phyloP scores from a whole-genome alignment of 1,139 yeast species.

The Yamadazyma diospyri region DNA sequence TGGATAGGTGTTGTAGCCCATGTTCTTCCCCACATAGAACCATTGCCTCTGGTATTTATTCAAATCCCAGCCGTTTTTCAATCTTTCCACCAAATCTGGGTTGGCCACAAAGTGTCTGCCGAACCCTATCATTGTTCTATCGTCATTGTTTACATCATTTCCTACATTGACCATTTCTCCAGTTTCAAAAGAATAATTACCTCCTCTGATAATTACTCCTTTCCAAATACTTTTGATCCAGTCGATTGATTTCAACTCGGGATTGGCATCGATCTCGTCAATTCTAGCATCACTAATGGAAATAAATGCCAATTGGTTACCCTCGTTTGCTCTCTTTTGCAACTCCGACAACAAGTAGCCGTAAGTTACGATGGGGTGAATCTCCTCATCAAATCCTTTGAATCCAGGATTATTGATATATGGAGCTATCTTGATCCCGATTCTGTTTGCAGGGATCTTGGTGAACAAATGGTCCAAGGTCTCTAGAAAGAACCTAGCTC shows the following conservation, averaged over 20 bases:
- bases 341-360: constrained; percentile 35
- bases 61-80: constrained; percentile 22
- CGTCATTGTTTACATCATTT: constrained; percentile 27
- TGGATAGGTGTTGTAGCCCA: constrained; percentile 19
- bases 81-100: constrained; percentile 49
- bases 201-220: constrained; percentile 47
- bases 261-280: constrained; percentile 18
- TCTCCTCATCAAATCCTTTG: constrained; percentile 33
- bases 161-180: constrained; percentile 16
- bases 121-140: constrained; percentile 41
- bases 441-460: constrained; percentile 47
- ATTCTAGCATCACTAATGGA: constrained; percentile 43
- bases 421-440: constrained; percentile 65
- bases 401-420: constrained; percentile 42
- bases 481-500: constrained; percentile 56
- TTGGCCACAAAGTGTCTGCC: constrained; percentile 50
- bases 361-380: constrained; percentile 28
- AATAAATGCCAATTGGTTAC: constrained; percentile 45
- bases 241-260: constrained; percentile 15
- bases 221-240: constrained; percentile 44
- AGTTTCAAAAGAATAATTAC: constrained; percentile 27
- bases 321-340: constrained; percentile 37
- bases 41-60: constrained; percentile 20
- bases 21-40: constrained; percentile 17
- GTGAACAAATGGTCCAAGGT: constrained; percentile 50